Evolutionary conservation across 306 rosid species (phyloP).

Genomic region (Trifolium subterraneum): DNA sequence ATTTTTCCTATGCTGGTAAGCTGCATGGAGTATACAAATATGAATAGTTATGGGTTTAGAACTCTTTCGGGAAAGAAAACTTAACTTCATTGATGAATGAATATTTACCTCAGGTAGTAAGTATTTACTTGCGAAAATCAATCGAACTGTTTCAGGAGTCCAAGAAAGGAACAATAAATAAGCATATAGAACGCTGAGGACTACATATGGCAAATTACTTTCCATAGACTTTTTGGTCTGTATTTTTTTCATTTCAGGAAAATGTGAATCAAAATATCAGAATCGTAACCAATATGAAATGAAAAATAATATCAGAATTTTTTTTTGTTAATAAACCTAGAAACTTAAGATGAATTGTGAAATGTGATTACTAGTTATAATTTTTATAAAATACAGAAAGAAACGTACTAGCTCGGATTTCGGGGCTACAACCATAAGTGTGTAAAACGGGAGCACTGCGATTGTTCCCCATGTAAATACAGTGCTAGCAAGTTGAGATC

Average conservation of each 20-base stretch:
- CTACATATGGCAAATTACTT: conserved; percentile 69
- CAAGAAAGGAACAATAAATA: conserved; percentile 87
- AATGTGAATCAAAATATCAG: conserved; percentile 35
- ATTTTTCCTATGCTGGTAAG: conserved; percentile 77
- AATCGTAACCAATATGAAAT: background rate
- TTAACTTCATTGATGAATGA: conserved; percentile 30
- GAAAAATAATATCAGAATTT: background rate
- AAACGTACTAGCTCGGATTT: conserved; percentile 73
- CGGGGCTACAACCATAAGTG: conserved; percentile 95
- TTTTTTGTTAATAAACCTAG: too few relatives aligned
- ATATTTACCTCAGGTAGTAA: conserved; percentile 86
- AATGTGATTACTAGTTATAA: background rate
- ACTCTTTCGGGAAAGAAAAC: conserved; percentile 35
- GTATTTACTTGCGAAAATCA: conserved; percentile 86
- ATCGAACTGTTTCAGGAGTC: conserved; percentile 77
- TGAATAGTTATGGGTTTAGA: conserved; percentile 3
- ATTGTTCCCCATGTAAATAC: conserved; percentile 83
- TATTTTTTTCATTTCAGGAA: conserved; percentile 41
- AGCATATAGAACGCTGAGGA: conserved; percentile 85
- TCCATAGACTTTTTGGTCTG: conserved; percentile 82
- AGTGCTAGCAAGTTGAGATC: conserved; percentile 72
- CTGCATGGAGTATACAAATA: conserved; percentile 53
- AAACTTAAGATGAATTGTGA: background rate
- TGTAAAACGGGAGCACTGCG: conserved; percentile 91
- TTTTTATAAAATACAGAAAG: conserved; percentile 26